phyloP scores from a whole-genome alignment of 176 grass and related monocot genomes.

The Eleusine indica region DNA sequence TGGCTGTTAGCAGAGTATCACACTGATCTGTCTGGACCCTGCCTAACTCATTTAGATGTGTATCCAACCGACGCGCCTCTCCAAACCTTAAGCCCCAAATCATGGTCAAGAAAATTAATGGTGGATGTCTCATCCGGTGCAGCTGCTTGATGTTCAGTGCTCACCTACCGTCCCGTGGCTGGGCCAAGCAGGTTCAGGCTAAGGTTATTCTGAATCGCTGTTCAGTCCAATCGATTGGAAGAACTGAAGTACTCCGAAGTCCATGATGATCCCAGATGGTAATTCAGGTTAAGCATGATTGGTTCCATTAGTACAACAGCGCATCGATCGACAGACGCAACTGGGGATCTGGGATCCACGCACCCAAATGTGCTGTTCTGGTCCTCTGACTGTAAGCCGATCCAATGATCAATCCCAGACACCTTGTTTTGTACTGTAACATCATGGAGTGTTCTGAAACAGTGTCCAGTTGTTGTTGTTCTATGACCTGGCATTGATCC shows the following conservation, averaged over 20 bases:
- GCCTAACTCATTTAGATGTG: neutral
- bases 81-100: conserved; percentile 3
- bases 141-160: conserved; percentile 3
- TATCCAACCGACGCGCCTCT: neutral
- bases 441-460: conserved; percentile 19
- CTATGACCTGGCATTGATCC: neutral
- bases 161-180: neutral
- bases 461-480: neutral
- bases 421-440: neutral
- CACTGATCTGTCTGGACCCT: neutral
- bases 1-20: neutral
- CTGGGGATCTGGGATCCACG: conserved; percentile 4
- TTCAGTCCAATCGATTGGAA: neutral
- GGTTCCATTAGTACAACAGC: neutral
- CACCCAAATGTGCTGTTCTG: conserved; percentile 5
- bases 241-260: neutral
- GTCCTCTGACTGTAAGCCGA: neutral
- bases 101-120: neutral
- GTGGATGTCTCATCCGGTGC: neutral
- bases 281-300: neutral
- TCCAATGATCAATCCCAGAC: conserved; percentile 6
- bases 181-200: neutral
- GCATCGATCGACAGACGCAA: neutral
- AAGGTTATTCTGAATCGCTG: conserved; percentile 9
- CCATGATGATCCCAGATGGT: neutral